These are phyloP conservation scores for Ceriops tagal DNA, from an alignment of 345 rosid species.

Conservation along the genomic window DNA sequence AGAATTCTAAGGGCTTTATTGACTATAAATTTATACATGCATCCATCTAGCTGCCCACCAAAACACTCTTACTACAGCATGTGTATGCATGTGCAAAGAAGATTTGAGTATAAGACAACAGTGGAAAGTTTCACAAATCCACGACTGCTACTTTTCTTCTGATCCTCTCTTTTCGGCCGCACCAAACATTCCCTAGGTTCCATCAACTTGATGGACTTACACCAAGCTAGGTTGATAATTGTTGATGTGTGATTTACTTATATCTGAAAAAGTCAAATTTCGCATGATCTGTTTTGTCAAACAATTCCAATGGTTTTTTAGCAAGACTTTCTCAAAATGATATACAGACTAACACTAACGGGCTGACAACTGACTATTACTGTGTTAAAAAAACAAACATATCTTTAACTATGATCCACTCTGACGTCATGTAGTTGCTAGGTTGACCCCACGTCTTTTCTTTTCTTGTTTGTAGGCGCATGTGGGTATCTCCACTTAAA, in stretches of 20 bases:
- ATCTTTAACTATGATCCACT: not conserved
- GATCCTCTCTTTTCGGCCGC: not conserved
- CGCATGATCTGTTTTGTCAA: slow-evolving; percentile 22
- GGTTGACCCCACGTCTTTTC: slow-evolving; percentile 18
- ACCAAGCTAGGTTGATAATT: slow-evolving; percentile 31
- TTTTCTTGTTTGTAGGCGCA: slow-evolving; percentile 11
- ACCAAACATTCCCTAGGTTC: not conserved
- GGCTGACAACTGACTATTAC: too few relatives aligned
- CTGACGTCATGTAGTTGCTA: slow-evolving; percentile 11
- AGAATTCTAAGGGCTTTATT: not conserved
- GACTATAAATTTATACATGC: not conserved
- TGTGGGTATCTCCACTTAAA: slow-evolving; percentile 25
- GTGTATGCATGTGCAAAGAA: not conserved
- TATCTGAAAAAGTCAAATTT: slow-evolving; percentile 31
- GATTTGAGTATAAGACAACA: not conserved
- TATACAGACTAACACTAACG: not conserved
- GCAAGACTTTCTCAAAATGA: not conserved
- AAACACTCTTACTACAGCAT: not conserved
- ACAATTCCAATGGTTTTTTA: slow-evolving; percentile 13
- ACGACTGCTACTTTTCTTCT: not conserved
- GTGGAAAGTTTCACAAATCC: not conserved
- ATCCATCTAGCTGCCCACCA: slow-evolving; percentile 4
- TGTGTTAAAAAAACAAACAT: not conserved
- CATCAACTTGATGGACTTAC: slow-evolving; percentile 27
- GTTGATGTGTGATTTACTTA: slow-evolving; percentile 19